A percentile compares a stretch with the other conserved stretches of the same genome.
Evolutionary conservation across 805 yeast species (phyloP).

Genomic region (Zygoascus tannicola): DNA sequence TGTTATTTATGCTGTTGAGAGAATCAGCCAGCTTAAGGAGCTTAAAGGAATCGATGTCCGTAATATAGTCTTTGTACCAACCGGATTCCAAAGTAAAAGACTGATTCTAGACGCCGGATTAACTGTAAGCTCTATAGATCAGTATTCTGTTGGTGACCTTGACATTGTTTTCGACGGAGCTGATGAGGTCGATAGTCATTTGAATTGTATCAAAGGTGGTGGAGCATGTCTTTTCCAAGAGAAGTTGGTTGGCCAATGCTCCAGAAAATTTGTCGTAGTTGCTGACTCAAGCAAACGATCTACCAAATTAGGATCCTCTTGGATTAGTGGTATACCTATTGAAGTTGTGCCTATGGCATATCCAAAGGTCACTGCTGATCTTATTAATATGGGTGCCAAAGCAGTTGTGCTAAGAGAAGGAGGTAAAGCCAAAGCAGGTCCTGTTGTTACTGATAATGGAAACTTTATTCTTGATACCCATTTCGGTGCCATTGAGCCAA

Average conservation of each 20-base stretch:
- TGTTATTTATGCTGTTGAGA: slow-evolving; percentile 92
- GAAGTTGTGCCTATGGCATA: slow-evolving; percentile 89
- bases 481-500: slow-evolving; percentile 60
- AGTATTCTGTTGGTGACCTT: slow-evolving; percentile 50
- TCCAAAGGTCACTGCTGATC: slow-evolving; percentile 60
- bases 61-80: slow-evolving; percentile 74
- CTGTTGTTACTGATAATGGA: slow-evolving; percentile 91
- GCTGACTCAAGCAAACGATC: slow-evolving; percentile 89
- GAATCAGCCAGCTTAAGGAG: slow-evolving; percentile 52
- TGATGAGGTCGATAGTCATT: slow-evolving; percentile 77
- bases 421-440: slow-evolving; percentile 90
- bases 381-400: slow-evolving; percentile 54
- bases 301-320: slow-evolving; percentile 58
- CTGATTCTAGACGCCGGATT: slow-evolving; percentile 77
- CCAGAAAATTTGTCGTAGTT: slow-evolving; percentile 70
- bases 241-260: slow-evolving; percentile 78
- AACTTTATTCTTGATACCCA: slow-evolving; percentile 90
- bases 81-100: slow-evolving; percentile 92
- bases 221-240: slow-evolving; percentile 98
- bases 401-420: slow-evolving; percentile 69
- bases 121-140: slow-evolving; percentile 71
- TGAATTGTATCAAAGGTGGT: slow-evolving; percentile 94
- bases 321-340: slow-evolving; percentile 91
- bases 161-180: slow-evolving; percentile 98
- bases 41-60: slow-evolving; percentile 33